phyloP scores from a whole-genome alignment of 345 rosid genomes.

The Gossypioides kirkii region DNA sequence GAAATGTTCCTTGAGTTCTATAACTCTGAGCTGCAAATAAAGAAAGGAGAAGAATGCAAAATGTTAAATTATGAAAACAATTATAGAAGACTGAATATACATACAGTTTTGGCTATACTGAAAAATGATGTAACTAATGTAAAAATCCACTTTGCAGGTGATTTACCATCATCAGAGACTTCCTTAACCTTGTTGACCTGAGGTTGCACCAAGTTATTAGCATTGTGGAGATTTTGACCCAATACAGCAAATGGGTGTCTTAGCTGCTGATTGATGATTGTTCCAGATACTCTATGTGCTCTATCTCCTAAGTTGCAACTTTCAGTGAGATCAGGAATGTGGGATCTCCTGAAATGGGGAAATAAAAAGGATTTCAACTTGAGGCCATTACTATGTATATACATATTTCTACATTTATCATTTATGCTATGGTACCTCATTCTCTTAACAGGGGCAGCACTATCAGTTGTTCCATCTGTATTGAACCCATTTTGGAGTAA shows the following conservation, averaged over 20 bases:
- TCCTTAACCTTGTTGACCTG: slow-evolving; percentile 32
- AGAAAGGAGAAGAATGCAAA: slow-evolving; percentile 9
- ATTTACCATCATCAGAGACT: slow-evolving; percentile 39
- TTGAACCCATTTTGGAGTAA: slow-evolving; percentile 38
- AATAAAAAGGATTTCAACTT: slow-evolving; percentile 2
- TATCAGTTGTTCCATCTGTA: slow-evolving; percentile 38
- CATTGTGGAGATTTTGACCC: slow-evolving; percentile 43
- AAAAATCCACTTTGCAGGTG: slow-evolving; percentile 14
- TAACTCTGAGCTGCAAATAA: slow-evolving; percentile 40
- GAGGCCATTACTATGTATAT: background rate
- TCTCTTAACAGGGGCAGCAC: slow-evolving; percentile 45
- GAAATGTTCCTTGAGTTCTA: slow-evolving; percentile 49
- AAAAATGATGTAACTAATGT: slow-evolving; percentile 1
- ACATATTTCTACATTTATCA: background rate
- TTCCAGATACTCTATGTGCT: slow-evolving; percentile 41
- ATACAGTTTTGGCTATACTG: background rate
- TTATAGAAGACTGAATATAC: background rate
- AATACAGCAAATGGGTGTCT: slow-evolving; percentile 62
- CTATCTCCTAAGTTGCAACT: slow-evolving; percentile 41
- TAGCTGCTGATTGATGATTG: slow-evolving; percentile 39
- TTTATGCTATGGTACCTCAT: slow-evolving; percentile 35
- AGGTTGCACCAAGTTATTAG: slow-evolving; percentile 25
- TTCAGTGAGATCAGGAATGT: slow-evolving; percentile 45
- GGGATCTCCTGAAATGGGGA: slow-evolving; percentile 60
- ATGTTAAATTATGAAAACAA: background rate